Evolutionary conservation across 2,329 filamentous ascomycete species (phyloP), one percentile per base, ranked within the genome.

Genomic region (Tolypocladium sp.): DNA sequence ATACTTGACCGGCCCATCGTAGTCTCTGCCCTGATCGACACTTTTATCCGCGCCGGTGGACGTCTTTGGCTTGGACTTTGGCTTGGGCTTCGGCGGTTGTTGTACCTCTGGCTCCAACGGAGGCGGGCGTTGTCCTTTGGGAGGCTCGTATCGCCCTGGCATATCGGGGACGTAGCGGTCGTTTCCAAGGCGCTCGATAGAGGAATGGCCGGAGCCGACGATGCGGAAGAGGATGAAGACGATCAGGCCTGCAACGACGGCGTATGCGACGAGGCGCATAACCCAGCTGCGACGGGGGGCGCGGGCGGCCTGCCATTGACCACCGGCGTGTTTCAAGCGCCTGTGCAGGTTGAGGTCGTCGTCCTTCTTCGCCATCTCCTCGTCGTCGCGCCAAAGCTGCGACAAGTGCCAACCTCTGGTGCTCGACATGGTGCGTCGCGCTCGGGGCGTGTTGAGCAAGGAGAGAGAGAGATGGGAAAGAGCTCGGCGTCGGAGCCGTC

Each of bases 1-100:
- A 68, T 91, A 92, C 65, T 79, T 84, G 64, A 95, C 79, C 2
- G 82, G 82, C 1, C 90, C 92, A 62, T 87, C 83, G 71, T 88
- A 93, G 46, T 46, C n/a, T 13, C 20, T 33, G 40, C 3, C 8
- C 79, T 41, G 57, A 79, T 35, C 49, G 17, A n/a, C 30, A 17
- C 15, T 30, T 13, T 35, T 52, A 20, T 35, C 49, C 30, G 10
- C 49, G 27, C 49, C 30, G 20, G 30, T 8, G 73, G 58, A 69
- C 54, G 70, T 60, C 57, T 63, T 44, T 15, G 33, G 35, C 54
- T 35, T 52, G 35, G 17, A 49, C 54, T 30, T 59, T 61, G 51
- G 15, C n/a, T 57, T 58, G 35, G 53, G 33, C 25, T 53, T 60
- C 40, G 55, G 5, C 27, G 12, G 4, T n/a, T 35, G 49, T 3